phyloP scores from a whole-genome alignment of 2,329 filamentous ascomycete species.

The Pseudogymnoascus pannorum region DNA sequence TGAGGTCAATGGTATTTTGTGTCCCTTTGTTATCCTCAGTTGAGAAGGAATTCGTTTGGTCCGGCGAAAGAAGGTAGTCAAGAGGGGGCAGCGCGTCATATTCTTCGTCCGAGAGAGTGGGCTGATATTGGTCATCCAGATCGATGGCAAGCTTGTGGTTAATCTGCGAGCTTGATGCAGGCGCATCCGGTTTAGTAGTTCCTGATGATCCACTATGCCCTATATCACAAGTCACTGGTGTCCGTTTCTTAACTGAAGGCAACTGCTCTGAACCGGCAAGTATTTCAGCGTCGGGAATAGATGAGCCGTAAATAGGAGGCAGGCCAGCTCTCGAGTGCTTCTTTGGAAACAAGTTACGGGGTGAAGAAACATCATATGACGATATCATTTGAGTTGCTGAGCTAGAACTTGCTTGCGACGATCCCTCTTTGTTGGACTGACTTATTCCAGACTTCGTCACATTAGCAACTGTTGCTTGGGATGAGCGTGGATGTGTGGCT shows the following conservation, averaged over 20 bases:
- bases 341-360: not conserved
- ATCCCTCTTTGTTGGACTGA: not conserved
- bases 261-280: not conserved
- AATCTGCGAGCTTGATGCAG: not conserved
- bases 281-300: not conserved
- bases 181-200: not conserved
- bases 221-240: not conserved
- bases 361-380: not conserved
- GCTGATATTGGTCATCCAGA: not conserved
- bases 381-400: not conserved
- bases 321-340: not conserved
- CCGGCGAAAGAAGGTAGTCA: not conserved
- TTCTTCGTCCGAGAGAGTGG: not conserved
- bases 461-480: not conserved
- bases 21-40: not conserved
- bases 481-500: not conserved
- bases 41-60: not conserved
- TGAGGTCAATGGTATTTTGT: not conserved
- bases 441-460: not conserved
- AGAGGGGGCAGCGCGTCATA: not conserved
- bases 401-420: constrained; percentile 1
- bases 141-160: not conserved
- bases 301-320: not conserved
- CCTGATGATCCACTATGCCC: not conserved
- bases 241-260: not conserved